Conservation (phyloP, 495 filamentous ascomycete genomes). For the Aspergillus heteromorphus region DNA sequence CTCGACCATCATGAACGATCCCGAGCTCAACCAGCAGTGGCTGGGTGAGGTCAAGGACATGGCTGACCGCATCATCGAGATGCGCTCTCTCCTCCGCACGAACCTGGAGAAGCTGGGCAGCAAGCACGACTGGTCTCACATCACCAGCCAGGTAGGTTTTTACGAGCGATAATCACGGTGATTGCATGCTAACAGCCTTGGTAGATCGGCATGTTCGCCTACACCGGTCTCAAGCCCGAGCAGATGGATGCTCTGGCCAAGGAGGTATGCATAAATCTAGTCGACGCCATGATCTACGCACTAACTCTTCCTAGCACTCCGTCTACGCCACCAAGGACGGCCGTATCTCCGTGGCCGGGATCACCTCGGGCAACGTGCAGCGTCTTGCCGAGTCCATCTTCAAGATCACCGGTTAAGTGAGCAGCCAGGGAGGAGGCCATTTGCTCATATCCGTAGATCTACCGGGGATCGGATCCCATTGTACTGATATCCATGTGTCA, state of each 20-base stretch:
- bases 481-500: constrained; percentile 26
- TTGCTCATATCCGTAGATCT: constrained; percentile 16
- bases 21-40: constrained; percentile 87
- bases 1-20: constrained; percentile 84
- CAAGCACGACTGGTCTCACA: constrained; percentile 97
- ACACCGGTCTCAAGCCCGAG: constrained; percentile 87
- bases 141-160: constrained; percentile 69
- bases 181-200: constrained; percentile 3
- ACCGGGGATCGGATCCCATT: constrained; percentile 9
- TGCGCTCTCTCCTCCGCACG: constrained; percentile 87
- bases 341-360: constrained; percentile 94
- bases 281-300: background rate
- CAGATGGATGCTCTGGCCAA: constrained; percentile 91
- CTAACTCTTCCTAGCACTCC: constrained; percentile 58
- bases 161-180: background rate
- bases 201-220: constrained; percentile 97
- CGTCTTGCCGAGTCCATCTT: constrained; percentile 92
- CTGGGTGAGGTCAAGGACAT: constrained; percentile 95
- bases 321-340: constrained; percentile 98
- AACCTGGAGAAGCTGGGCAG: constrained; percentile 91
- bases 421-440: constrained; percentile 2
- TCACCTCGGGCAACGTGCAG: constrained; percentile 88
- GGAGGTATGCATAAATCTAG: constrained; percentile 52
- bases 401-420: constrained; percentile 70
- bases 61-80: constrained; percentile 98